phyloP scores from a whole-genome alignment of 768 basidiomycete species.

The Coprinopsis cinerea region DNA sequence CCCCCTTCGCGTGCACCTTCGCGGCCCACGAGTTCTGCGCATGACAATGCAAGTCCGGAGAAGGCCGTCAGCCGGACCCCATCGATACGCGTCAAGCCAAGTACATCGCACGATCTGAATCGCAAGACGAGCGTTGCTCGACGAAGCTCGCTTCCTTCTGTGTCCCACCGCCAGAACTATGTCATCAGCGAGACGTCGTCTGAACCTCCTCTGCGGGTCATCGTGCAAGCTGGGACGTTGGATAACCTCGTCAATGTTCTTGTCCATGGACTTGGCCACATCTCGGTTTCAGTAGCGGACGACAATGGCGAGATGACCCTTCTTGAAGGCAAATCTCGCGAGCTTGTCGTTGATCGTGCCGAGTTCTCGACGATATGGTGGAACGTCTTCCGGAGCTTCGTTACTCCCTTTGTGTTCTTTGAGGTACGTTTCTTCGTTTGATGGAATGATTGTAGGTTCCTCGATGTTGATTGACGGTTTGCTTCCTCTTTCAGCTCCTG shows the following conservation, averaged over 20 bases:
- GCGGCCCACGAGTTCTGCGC: slow-evolving; percentile 61
- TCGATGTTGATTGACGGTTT: background rate
- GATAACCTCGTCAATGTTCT: slow-evolving; percentile 70
- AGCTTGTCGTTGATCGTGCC: slow-evolving; percentile 61
- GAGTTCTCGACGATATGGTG: slow-evolving; percentile 82
- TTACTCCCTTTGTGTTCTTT: slow-evolving; percentile 77
- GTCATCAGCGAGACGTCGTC: slow-evolving; percentile 57
- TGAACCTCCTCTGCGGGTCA: slow-evolving; percentile 67
- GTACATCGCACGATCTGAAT: slow-evolving; percentile 60
- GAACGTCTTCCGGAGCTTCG: slow-evolving; percentile 76
- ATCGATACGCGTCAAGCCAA: slow-evolving; percentile 74
- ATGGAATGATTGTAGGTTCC: background rate
- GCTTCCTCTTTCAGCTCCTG: slow-evolving; percentile 45
- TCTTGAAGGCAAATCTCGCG: slow-evolving; percentile 65
- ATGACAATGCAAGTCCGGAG: slow-evolving; percentile 32
- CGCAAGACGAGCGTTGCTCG: slow-evolving; percentile 73
- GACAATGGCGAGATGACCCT: slow-evolving; percentile 84
- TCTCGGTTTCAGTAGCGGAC: slow-evolving; percentile 77
- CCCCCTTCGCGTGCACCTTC: slow-evolving; percentile 60
- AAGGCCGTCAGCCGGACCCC: slow-evolving; percentile 53
- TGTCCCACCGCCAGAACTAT: slow-evolving; percentile 56
- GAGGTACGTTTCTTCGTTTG: slow-evolving; percentile 46
- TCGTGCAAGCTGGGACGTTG: slow-evolving; percentile 75
- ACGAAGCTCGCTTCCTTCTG: slow-evolving; percentile 72
- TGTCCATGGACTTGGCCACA: slow-evolving; percentile 69